Evolutionary conservation across 139 green algal species (phyloP).

Genomic region (Mesotaenium endlicherianum): DNA sequence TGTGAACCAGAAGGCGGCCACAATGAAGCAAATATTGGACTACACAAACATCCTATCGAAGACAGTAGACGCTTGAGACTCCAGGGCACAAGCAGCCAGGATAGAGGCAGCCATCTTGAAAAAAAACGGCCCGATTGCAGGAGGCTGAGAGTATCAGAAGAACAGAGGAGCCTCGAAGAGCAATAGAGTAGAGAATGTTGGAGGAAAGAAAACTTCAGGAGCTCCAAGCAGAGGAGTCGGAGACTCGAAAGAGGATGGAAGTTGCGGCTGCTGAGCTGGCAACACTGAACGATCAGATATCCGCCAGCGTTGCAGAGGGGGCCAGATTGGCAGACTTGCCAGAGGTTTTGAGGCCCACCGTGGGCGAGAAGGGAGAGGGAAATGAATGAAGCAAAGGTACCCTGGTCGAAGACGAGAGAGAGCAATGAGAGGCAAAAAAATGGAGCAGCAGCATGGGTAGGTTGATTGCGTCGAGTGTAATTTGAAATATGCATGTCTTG

Average conservation of each 20-base stretch:
- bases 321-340: too few species aligned
- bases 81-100: background rate
- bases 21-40: background rate
- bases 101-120: constrained; percentile 9
- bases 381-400: too few species aligned
- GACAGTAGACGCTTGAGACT: background rate
- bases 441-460: too few species aligned
- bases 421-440: too few species aligned
- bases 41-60: background rate
- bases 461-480: too few species aligned
- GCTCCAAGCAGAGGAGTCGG: background rate
- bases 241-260: background rate
- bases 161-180: background rate
- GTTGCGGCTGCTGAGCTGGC: background rate
- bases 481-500: too few species aligned
- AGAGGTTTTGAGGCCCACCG: too few species aligned
- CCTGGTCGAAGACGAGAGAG: too few species aligned
- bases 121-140: background rate
- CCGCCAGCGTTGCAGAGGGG: background rate
- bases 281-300: background rate
- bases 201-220: background rate
- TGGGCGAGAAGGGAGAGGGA: too few species aligned
- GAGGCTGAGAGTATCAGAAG: background rate
- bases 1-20: background rate
- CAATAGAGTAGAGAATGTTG: background rate